Evolutionary conservation across 2,329 filamentous ascomycete species (phyloP).

Genomic region (Coniochaeta sp.): DNA sequence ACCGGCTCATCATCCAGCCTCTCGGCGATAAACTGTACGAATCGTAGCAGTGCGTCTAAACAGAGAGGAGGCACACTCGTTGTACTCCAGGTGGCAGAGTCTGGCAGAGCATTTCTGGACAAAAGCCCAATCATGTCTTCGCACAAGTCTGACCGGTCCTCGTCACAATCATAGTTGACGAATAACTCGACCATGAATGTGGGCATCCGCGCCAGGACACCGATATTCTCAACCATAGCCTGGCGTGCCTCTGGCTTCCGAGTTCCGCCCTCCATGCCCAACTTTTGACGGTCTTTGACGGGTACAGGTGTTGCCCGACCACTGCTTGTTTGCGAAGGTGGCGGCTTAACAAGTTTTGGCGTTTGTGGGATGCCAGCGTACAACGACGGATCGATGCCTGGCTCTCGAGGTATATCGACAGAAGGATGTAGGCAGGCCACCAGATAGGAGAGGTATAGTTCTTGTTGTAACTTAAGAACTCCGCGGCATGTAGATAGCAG

Average conservation of each 20-base stretch:
- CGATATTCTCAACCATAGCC: slow-evolving; percentile 96
- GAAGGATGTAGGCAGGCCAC: slow-evolving; percentile 89
- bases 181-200: slow-evolving; percentile 94
- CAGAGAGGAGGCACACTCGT: slow-evolving; percentile 95
- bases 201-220: slow-evolving; percentile 84
- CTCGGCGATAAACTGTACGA: slow-evolving; percentile 86
- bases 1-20: slow-evolving; percentile 66
- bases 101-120: slow-evolving; percentile 89
- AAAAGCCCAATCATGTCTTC: slow-evolving; percentile 92
- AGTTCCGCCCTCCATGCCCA: slow-evolving; percentile 85
- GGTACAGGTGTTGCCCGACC: slow-evolving; percentile 85
- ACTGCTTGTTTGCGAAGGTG: slow-evolving; percentile 64
- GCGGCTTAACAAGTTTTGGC: slow-evolving; percentile 77
- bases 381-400: slow-evolving; percentile 81
- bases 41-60: slow-evolving; percentile 83
- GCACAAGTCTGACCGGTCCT: slow-evolving; percentile 84
- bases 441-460: slow-evolving; percentile 89
- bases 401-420: slow-evolving; percentile 88
- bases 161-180: slow-evolving; percentile 96
- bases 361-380: slow-evolving; percentile 91
- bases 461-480: slow-evolving; percentile 91
- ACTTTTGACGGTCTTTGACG: slow-evolving; percentile 84
- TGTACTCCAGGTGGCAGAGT: slow-evolving; percentile 97
- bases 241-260: slow-evolving; percentile 92
- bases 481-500: slow-evolving; percentile 83